phyloP scores from a whole-genome alignment of 352 stramenopile species.

The Pythium apleroticum region DNA sequence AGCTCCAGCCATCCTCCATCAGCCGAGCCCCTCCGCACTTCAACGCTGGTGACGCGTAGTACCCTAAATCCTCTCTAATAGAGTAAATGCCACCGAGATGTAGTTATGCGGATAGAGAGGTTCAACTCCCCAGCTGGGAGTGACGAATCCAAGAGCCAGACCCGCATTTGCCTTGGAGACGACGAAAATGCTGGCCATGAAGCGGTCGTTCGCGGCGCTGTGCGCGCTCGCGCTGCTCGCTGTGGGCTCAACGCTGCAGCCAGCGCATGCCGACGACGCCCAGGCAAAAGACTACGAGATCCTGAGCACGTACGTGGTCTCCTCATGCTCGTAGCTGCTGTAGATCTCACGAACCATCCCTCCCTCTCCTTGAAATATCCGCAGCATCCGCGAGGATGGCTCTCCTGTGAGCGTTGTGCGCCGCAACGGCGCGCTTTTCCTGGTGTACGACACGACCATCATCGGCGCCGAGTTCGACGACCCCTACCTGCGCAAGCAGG shows the following conservation, averaged over 20 bases:
- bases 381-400: conserved; percentile 32
- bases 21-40: background rate
- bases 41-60: background rate
- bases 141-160: conserved; percentile 7
- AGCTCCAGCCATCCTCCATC: conserved; percentile 13
- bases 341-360: background rate
- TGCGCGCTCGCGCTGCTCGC: conserved; percentile 18
- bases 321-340: background rate
- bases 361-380: no score
- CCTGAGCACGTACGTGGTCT: conserved; percentile 23
- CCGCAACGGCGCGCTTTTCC: conserved; percentile 47
- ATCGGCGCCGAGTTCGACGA: conserved; percentile 81
- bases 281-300: conserved; percentile 25
- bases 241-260: background rate
- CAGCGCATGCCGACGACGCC: background rate
- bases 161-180: background rate
- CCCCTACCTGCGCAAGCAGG: conserved; percentile 51
- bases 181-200: conserved; percentile 5
- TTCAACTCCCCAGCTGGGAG: conserved; percentile 6
- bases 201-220: conserved; percentile 16
- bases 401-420: conserved; percentile 64
- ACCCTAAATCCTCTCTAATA: background rate
- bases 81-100: background rate
- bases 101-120: background rate
- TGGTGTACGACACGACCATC: conserved; percentile 77